phyloP scores from a whole-genome alignment of 1,284 basidiomycete species.

The Jaminaea rosea region DNA sequence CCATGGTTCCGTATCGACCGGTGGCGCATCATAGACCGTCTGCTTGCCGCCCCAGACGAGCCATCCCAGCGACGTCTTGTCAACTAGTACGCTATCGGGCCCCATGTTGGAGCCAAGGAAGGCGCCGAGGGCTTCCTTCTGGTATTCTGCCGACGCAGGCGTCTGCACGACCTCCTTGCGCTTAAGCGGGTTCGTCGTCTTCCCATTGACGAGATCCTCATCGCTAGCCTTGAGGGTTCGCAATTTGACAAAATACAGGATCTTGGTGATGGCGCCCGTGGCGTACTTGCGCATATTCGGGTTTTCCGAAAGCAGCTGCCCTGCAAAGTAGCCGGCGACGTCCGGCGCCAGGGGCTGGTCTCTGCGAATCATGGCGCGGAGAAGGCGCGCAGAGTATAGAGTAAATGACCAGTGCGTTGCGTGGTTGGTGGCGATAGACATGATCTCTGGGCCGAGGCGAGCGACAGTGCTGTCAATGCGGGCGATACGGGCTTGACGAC shows the following conservation, averaged over 20 bases:
- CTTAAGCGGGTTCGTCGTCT: slow-evolving; percentile 67
- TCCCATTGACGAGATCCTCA: slow-evolving; percentile 68
- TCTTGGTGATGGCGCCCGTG: slow-evolving; percentile 67
- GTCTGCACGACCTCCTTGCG: slow-evolving; percentile 40
- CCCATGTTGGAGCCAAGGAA: too few relatives aligned
- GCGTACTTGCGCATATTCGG: slow-evolving; percentile 66
- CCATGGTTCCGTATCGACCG: slow-evolving; percentile 54
- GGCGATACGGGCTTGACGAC: slow-evolving; percentile 33
- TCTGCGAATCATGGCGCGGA: slow-evolving; percentile 65
- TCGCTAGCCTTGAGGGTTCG: slow-evolving; percentile 64
- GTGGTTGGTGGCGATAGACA: slow-evolving; percentile 60
- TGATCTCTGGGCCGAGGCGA: slow-evolving; percentile 57
- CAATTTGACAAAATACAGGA: slow-evolving; percentile 71
- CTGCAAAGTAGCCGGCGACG: slow-evolving; percentile 52
- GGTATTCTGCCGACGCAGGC: slow-evolving; percentile 51
- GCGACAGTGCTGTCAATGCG: slow-evolving; percentile 46
- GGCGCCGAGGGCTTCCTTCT: slow-evolving; percentile 53
- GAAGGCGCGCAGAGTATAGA: slow-evolving; percentile 65
- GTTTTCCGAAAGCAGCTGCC: slow-evolving; percentile 60
- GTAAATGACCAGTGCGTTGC: slow-evolving; percentile 86
- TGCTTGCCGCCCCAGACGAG: slow-evolving; percentile 68
- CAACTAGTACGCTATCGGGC: slow-evolving; percentile 55
- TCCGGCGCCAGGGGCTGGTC: slow-evolving; percentile 62
- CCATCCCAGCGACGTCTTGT: slow-evolving; percentile 77
- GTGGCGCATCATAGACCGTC: slow-evolving; percentile 59